Conservation (phyloP, 768 basidiomycete genomes). For the Macrocybe gigantea region DNA sequence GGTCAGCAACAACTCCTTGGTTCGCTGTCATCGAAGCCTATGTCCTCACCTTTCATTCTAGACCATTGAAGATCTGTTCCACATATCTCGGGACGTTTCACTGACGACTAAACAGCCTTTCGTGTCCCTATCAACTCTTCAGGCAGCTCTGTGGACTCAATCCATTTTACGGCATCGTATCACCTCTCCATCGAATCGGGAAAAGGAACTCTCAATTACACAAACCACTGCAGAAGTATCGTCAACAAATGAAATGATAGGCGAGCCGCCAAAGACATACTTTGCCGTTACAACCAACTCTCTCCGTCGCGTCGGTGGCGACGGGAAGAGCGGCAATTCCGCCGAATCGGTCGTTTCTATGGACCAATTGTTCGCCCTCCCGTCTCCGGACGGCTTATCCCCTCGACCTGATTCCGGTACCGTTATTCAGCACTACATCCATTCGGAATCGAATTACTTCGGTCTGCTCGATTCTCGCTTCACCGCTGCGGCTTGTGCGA, state of each 20-base stretch:
- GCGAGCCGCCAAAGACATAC: slow-evolving; percentile 32
- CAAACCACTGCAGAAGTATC: slow-evolving; percentile 48
- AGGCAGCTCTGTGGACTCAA: slow-evolving; percentile 77
- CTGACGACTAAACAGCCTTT: slow-evolving; percentile 64
- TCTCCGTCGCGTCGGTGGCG: slow-evolving; percentile 73
- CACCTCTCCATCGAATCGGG: slow-evolving; percentile 32
- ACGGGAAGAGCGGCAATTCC: slow-evolving; percentile 33
- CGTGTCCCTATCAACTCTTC: slow-evolving; percentile 60
- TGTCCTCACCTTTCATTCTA: slow-evolving; percentile 22
- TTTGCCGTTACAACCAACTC: slow-evolving; percentile 66
- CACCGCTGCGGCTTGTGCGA: slow-evolving; percentile 33
- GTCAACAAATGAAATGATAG: slow-evolving; percentile 8
- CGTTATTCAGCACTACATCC: too few relatives aligned
- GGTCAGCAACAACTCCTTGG: slow-evolving; percentile 36
- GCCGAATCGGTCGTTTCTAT: slow-evolving; percentile 40
- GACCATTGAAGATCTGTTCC: slow-evolving; percentile 75
- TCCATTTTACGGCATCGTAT: slow-evolving; percentile 61
- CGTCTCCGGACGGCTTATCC: slow-evolving; percentile 15
- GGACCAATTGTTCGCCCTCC: slow-evolving; percentile 61
- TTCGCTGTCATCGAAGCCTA: background rate
- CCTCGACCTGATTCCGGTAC: background rate
- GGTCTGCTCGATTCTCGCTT: slow-evolving; percentile 47
- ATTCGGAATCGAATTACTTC: slow-evolving; percentile 54
- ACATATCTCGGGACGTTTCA: slow-evolving; percentile 70
- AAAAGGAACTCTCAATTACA: slow-evolving; percentile 70